Evolutionary conservation across 352 stramenopile genomes (phyloP).

Genomic region (Elongisporangium anandrum): DNA sequence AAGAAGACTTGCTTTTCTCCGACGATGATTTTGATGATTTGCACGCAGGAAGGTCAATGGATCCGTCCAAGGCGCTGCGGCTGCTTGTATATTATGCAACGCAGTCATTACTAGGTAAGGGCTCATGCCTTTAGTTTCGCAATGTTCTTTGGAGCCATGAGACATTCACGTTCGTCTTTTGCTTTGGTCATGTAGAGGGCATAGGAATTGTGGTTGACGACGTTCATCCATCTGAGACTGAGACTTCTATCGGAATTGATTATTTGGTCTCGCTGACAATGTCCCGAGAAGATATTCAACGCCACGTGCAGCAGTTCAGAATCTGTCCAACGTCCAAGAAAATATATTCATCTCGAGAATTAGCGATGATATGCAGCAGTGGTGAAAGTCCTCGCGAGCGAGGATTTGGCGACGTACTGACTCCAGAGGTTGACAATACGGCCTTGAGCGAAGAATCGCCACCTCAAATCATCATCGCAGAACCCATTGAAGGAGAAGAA

Average conservation of each 20-base stretch:
- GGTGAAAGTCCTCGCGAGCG: not conserved
- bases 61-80: slow-evolving; percentile 17
- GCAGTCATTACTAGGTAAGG: slow-evolving; percentile 31
- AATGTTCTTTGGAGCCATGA: not conserved
- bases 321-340: slow-evolving; percentile 27
- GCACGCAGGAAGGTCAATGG: slow-evolving; percentile 24
- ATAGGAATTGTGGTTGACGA: slow-evolving; percentile 64
- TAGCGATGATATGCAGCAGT: slow-evolving; percentile 19
- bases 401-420: not conserved
- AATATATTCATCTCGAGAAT: slow-evolving; percentile 61
- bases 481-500: slow-evolving; percentile 1
- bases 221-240: slow-evolving; percentile 43
- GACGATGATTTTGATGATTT: slow-evolving; percentile 33
- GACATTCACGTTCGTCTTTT: slow-evolving; percentile 4
- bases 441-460: not conserved
- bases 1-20: slow-evolving; percentile 28
- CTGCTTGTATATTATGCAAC: slow-evolving; percentile 37
- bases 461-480: not conserved
- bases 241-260: slow-evolving; percentile 25
- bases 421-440: not conserved
- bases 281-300: slow-evolving; percentile 26
- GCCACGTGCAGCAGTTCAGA: slow-evolving; percentile 21
- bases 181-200: slow-evolving; percentile 17
- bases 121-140: not conserved
- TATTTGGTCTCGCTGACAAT: slow-evolving; percentile 58